Evolutionary conservation across 495 filamentous ascomycete genomes (phyloP).

Genomic region (Bathelium albidoporum): DNA sequence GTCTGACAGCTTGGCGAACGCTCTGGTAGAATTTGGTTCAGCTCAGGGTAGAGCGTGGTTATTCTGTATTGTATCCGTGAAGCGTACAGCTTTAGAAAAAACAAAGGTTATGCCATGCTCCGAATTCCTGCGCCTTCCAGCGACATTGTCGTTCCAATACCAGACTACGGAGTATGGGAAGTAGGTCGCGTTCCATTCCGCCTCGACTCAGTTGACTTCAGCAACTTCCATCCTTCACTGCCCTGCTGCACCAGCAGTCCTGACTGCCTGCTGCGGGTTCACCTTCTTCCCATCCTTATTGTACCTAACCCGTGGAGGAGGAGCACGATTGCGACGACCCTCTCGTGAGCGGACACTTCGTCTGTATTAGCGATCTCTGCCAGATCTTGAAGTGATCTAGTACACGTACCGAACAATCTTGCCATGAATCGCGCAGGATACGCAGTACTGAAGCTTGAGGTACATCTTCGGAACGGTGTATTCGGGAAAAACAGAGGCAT

Average conservation of each 20-base stretch:
- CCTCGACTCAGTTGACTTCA: background rate
- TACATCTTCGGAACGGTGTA: constrained; percentile 99
- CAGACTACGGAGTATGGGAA: background rate
- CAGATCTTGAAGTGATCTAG: background rate
- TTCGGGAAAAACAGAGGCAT: constrained; percentile 97
- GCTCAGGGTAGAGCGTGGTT: background rate
- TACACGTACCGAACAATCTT: constrained; percentile 97
- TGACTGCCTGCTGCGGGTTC: constrained; percentile 74
- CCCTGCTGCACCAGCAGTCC: constrained; percentile 34
- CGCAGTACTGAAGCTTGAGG: constrained; percentile 99
- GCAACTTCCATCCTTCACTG: background rate
- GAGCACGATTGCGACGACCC: constrained; percentile 97
- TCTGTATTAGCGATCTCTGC: constrained; percentile 9
- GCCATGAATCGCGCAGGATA: constrained; percentile 99
- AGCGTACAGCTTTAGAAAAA: background rate
- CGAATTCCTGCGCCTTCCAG: background rate
- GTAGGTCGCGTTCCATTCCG: background rate
- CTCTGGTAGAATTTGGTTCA: background rate
- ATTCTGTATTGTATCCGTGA: background rate
- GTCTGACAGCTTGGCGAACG: background rate
- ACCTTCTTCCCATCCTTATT: constrained; percentile 99
- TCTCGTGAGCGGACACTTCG: constrained; percentile 92
- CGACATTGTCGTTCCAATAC: background rate
- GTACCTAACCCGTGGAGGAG: constrained; percentile 92
- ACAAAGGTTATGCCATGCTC: background rate